phyloP scores from a whole-genome alignment of 2,329 filamentous ascomycete species.

The Sclerotiophoma versabilis region DNA sequence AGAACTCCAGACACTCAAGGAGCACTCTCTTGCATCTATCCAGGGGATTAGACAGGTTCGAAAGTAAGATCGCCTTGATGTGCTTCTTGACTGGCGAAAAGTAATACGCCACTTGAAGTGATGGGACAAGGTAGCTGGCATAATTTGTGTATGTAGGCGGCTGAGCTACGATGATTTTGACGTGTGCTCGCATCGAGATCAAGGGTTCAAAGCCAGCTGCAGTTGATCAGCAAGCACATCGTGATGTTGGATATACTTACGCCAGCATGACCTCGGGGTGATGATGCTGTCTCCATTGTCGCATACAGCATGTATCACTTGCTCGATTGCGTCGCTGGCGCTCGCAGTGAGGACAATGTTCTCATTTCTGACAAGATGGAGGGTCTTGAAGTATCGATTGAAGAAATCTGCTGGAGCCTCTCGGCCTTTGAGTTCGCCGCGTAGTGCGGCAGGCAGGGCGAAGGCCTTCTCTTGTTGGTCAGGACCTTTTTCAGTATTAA shows the following conservation, averaged over 20 bases:
- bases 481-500: not conserved
- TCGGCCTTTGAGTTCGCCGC: not conserved
- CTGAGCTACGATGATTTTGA: not conserved
- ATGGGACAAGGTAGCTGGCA: not conserved
- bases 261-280: too few species aligned
- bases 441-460: not conserved
- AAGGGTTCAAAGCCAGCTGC: not conserved
- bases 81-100: too few species aligned
- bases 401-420: not conserved
- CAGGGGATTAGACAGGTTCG: too few species aligned
- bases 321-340: not conserved
- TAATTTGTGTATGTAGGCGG: not conserved
- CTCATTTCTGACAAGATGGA: not conserved
- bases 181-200: not conserved
- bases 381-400: not conserved
- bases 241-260: not conserved
- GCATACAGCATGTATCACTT: not conserved
- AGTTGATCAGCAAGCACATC: not conserved
- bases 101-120: constrained; percentile 19
- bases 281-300: not conserved
- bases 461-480: not conserved
- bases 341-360: not conserved
- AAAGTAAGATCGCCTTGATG: too few species aligned
- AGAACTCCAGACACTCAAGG: too few species aligned
- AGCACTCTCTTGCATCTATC: too few species aligned